A percentile compares a stretch with the other conserved stretches of the same genome.
These are phyloP conservation scores for Cylindrotheca fusiformis DNA, from an alignment of 108 stramenopile genomes.

Conservation along the genomic window DNA sequence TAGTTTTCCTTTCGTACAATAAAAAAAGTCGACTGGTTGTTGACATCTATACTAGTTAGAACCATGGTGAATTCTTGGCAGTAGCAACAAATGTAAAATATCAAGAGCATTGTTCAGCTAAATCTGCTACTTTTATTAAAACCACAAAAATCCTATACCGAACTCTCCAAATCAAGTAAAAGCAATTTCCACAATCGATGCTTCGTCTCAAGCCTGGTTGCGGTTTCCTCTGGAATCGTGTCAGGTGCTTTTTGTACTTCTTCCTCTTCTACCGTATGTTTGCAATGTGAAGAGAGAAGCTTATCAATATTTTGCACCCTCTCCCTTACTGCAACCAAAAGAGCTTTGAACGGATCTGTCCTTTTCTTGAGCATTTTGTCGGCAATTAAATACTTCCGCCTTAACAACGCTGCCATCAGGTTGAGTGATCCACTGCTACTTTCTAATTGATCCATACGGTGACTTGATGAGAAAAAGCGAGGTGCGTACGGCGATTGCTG, in stretches of 20 bases:
- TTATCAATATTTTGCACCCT: conserved; percentile 3
- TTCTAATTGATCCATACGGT: background rate
- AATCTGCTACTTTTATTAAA: too few species aligned
- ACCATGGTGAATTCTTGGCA: too few species aligned
- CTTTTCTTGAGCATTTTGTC: conserved; percentile 1
- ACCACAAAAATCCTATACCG: too few species aligned
- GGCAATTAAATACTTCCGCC: conserved; percentile 5
- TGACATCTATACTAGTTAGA: too few species aligned
- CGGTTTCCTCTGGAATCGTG: background rate
- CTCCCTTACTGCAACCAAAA: conserved; percentile 2
- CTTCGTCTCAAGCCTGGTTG: background rate
- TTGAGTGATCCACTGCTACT: background rate
- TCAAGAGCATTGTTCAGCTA: too few species aligned
- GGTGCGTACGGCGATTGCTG: background rate
- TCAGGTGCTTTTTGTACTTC: conserved; percentile 1
- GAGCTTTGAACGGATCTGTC: conserved; percentile 7
- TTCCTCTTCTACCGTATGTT: background rate
- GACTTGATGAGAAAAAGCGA: background rate
- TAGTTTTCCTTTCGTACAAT: too few species aligned
- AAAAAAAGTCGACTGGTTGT: too few species aligned
- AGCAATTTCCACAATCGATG: background rate
- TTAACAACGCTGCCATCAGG: conserved; percentile 20
- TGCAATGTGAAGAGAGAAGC: background rate
- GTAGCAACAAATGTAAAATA: too few species aligned
- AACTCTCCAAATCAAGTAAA: background rate